A percentile compares a stretch with the other conserved stretches of the same genome.
These are phyloP conservation scores for Acer saccharum DNA, from an alignment of 345 rosid species.

Conservation along the genomic window DNA sequence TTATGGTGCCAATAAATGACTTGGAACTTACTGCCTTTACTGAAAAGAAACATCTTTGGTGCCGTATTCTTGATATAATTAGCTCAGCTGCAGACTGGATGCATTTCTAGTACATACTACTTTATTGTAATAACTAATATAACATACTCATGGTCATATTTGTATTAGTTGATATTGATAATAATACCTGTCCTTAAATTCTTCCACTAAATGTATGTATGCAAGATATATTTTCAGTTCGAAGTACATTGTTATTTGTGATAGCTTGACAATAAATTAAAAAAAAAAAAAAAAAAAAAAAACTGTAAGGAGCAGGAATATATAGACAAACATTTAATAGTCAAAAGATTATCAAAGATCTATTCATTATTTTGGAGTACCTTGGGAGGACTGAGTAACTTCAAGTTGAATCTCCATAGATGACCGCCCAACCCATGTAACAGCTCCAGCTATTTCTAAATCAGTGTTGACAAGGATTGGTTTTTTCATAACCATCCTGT, in stretches of 20 bases:
- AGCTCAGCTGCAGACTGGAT: background rate
- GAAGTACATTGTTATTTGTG: background rate
- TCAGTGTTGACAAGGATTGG: slow-evolving; percentile 63
- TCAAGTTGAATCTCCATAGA: slow-evolving; percentile 88
- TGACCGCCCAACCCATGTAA: slow-evolving; percentile 89
- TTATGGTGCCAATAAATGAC: background rate
- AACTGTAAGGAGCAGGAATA: background rate
- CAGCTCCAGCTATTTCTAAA: slow-evolving; percentile 66
- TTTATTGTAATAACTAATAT: background rate
- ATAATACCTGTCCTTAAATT: background rate
- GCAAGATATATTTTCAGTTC: background rate
- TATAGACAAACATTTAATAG: background rate
- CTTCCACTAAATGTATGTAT: background rate
- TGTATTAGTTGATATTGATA: background rate
- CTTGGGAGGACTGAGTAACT: slow-evolving; percentile 60
- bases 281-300: background rate
- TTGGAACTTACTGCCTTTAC: background rate
- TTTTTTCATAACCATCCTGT: slow-evolving; percentile 67
- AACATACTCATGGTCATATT: background rate
- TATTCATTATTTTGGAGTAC: slow-evolving; percentile 28
- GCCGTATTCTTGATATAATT: background rate
- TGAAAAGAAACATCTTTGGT: background rate
- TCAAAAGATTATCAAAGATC: background rate
- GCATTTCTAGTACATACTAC: background rate
- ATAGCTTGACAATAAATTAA: background rate